Base-by-base conservation (phyloP, 2,329 filamentous ascomycete genomes). In the Penicillium nordicum region DNA sequence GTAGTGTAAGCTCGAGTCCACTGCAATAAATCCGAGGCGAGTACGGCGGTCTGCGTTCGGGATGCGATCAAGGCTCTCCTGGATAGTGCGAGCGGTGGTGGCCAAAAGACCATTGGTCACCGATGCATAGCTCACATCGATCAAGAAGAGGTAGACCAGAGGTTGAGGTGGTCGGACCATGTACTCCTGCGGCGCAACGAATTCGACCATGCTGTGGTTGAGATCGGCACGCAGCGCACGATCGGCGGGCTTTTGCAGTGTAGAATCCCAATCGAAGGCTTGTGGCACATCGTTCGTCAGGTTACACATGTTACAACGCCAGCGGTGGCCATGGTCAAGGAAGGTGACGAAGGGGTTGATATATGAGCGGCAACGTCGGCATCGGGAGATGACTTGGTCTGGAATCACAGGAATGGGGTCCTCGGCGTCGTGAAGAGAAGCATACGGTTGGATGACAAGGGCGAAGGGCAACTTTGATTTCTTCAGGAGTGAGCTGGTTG, bases 241-340 rank as follows among this genome's bases (percentile, higher is more conserved):
- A 73, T 99, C 93, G 49, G 95, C 88, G 50, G 86, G 89, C 79
- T 96, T 92, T 76, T 97, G 93, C 53, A 92, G 82, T 43, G 90
- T 88, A 34, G 91, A 88, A 76, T 99, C 94, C 94, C 94, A 99
- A 73, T 99, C 94, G 65, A 99, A 99, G 37, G 92, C 92, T 76
- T 99, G 94, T n/a, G 94, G 94, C 38, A 97, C 93, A 67, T 99
- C 94, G 73, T 99, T 99, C 66, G 92, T 97, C 63, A 99, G 81
- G 75, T 96, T 97, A 76, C 94, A 99, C 92, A 99, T 97, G 78
- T 99, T 99, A 80, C 94, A 99, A 70, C 93, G 88, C 94, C 94
- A 99, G 71, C 94, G 85, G 77, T 99, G 94, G 45, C 94, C 94
- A 71, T 97, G 91, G 68, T 99, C 94, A 59, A 99, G 80, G 78